Conservation (phyloP, 805 yeast genomes). For the Kuraishia ogatae region DNA sequence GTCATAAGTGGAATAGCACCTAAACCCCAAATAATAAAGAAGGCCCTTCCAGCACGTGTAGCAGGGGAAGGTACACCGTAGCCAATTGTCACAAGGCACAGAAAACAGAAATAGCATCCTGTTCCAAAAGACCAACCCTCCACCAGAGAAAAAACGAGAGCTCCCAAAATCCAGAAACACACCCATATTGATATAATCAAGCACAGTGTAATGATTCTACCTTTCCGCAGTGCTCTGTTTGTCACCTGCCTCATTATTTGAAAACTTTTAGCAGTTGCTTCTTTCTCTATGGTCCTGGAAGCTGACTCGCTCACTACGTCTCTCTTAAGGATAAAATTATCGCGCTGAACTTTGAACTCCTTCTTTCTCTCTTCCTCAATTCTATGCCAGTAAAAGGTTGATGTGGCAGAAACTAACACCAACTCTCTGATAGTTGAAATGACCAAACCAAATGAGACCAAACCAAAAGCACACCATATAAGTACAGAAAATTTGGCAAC, state of each 20-base stretch:
- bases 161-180: conserved; percentile 67
- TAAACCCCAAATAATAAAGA: conserved; percentile 75
- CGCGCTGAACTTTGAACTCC: conserved; percentile 16
- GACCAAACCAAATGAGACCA: conserved; percentile 65
- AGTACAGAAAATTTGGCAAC: conserved; percentile 52
- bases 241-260: conserved; percentile 46
- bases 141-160: conserved; percentile 44
- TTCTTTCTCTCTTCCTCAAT: conserved; percentile 41
- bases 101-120: conserved; percentile 66
- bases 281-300: conserved; percentile 6
- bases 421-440: conserved; percentile 62
- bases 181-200: conserved; percentile 36
- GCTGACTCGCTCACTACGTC: conserved; percentile 4
- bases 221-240: conserved; percentile 26
- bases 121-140: conserved; percentile 72
- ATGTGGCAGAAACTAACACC: conserved; percentile 50
- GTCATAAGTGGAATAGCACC: conserved; percentile 86
- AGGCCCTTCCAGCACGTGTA: conserved; percentile 56
- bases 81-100: conserved; percentile 75
- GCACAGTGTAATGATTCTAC: conserved; percentile 29
- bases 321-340: background rate
- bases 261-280: conserved; percentile 38
- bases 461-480: conserved; percentile 60
- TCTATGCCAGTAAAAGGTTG: conserved; percentile 58
- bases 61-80: conserved; percentile 70